Base-by-base conservation (phyloP, 768 basidiomycete genomes). In the Trametes gibbosa region DNA sequence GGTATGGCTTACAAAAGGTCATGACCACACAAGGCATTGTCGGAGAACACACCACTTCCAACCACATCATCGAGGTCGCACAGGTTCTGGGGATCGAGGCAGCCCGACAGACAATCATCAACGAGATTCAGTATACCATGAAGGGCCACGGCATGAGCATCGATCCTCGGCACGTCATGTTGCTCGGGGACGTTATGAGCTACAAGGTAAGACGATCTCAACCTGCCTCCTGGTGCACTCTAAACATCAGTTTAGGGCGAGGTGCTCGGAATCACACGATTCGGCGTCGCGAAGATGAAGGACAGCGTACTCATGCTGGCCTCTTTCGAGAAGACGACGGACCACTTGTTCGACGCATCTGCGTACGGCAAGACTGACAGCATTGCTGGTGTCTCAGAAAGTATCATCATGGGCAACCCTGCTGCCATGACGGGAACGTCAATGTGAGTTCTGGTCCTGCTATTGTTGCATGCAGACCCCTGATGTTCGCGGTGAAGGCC, bases 281-380 rank as follows among this genome's bases (percentile, higher is more conserved):
- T 98, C 74, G 97, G 97, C 69, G 96, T 99, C 24, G 92, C 95
- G 8, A 98, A 98, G 77, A 98, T 98, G 94, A 98, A 98, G 74
- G 97, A 99, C 74, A 94, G 92, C 68, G 95, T 98, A 0, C 84
- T 99, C 67, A 99, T 98, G 97, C 79, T 98, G 67, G 97, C 97
- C 10, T 97, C 94, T 24, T 99, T 99, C 73, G 97, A 99, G 75
- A 98, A 98, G 78, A 98, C 97, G 16, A 99, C 97, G 14, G 97
- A 99, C 77, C 97, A 99, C 73, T 76, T 99, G 59, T 99, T 99
- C 75, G 95, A 99, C 69, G 97, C 97, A 2, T 89, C 97, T 10
- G 92, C 97, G 2, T 95, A 89, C 72, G 93, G 95, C 12, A 98
- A 98, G 74, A 93, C 86, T 50, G 97, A 99, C 69, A 84, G 83